phyloP scores from a whole-genome alignment of 2,329 filamentous ascomycete genomes.

The Fusarium longipes region DNA sequence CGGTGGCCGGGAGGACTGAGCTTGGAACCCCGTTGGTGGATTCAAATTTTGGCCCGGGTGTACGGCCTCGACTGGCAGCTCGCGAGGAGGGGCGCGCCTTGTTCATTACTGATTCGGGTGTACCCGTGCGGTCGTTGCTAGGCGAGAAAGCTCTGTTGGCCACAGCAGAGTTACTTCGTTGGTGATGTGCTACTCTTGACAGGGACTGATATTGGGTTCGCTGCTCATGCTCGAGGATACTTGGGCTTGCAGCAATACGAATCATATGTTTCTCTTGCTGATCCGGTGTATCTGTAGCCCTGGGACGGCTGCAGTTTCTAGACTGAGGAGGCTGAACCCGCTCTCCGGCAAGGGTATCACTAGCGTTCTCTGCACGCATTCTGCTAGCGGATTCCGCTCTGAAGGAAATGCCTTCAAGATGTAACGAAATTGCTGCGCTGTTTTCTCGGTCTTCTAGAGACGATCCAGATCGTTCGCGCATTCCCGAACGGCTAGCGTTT shows the following conservation, averaged over 20 bases:
- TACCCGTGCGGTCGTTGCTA: neutral
- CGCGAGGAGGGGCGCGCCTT: slow-evolving; percentile 11
- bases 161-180: slow-evolving; percentile 25
- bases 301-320: slow-evolving; percentile 5
- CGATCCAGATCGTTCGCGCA: slow-evolving; percentile 42
- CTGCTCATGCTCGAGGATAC: slow-evolving; percentile 8
- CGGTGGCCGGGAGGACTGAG: neutral
- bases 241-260: slow-evolving; percentile 29
- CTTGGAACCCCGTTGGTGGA: neutral
- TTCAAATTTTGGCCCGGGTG: slow-evolving; percentile 15
- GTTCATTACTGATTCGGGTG: neutral
- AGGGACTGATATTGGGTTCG: neutral
- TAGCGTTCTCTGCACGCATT: neutral
- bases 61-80: slow-evolving; percentile 27
- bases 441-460: slow-evolving; percentile 2
- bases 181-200: neutral
- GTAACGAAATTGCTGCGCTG: slow-evolving; percentile 29
- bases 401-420: slow-evolving; percentile 41
- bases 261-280: slow-evolving; percentile 10
- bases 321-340: slow-evolving; percentile 3
- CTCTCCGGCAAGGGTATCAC: neutral
- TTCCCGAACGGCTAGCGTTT: slow-evolving; percentile 49
- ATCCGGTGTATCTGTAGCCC: neutral
- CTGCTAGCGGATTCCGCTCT: slow-evolving; percentile 41
- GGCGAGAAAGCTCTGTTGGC: neutral